phyloP scores from a whole-genome alignment of 1,284 basidiomycete genomes.

The Cryptococcus sp. region DNA sequence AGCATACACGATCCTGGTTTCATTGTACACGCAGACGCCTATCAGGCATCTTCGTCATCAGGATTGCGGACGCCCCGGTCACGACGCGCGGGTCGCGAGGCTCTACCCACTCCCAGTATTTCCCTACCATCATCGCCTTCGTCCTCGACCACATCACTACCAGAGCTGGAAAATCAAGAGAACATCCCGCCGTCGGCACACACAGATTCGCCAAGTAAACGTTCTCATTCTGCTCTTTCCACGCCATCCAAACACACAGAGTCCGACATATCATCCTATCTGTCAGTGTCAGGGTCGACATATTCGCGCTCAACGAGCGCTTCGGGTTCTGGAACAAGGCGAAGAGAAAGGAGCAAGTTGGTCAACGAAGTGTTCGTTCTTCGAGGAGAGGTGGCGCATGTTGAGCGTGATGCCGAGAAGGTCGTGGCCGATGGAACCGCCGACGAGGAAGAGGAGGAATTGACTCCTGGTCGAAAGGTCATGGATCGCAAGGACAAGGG shows the following conservation, averaged over 20 bases:
- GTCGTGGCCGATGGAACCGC: constrained; percentile 2
- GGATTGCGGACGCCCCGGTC: constrained; percentile 9
- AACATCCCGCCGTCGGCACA: constrained; percentile 27
- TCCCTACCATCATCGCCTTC: constrained; percentile 16
- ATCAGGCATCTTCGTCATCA: not conserved
- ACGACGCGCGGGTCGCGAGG: not conserved
- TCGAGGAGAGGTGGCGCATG: constrained; percentile 9
- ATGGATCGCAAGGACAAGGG: constrained; percentile 2
- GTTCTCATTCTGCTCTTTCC: constrained; percentile 6
- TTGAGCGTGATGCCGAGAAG: not conserved
- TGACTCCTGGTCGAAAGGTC: constrained; percentile 29
- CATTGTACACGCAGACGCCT: constrained; percentile 19
- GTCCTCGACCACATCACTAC: not conserved
- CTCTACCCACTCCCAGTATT: not conserved
- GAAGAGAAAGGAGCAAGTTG: constrained; percentile 26
- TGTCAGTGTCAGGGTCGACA: constrained; percentile 10
- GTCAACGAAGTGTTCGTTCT: constrained; percentile 18
- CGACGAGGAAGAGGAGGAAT: constrained; percentile 18
- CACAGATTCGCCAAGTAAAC: constrained; percentile 6
- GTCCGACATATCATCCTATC: constrained; percentile 10
- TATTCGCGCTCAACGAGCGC: constrained; percentile 4
- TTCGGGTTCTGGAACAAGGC: constrained; percentile 14
- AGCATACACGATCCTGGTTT: constrained; percentile 35
- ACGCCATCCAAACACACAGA: constrained; percentile 17
- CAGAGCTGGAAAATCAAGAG: constrained; percentile 29